These are phyloP conservation scores for Colletotrichum noveboracense DNA, from an alignment of 2,329 filamentous ascomycete species.

Conservation along the genomic window DNA sequence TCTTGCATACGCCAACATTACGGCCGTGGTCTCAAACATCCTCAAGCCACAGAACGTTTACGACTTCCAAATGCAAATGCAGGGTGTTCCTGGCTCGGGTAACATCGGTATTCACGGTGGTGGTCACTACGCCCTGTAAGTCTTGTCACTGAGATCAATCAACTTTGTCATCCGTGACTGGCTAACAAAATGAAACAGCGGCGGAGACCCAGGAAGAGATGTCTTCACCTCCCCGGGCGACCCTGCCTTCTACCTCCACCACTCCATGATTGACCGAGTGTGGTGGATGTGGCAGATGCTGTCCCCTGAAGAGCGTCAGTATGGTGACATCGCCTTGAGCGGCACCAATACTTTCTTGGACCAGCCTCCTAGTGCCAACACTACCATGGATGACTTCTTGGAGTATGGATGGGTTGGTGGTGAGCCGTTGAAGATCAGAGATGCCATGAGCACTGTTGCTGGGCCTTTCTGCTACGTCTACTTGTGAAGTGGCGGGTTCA, in stretches of 20 bases:
- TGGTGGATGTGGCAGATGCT: slow-evolving; percentile 28
- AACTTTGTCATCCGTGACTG: neutral
- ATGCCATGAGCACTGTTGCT: slow-evolving; percentile 30
- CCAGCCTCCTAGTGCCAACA: slow-evolving; percentile 1
- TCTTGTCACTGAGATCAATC: neutral
- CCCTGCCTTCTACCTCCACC: slow-evolving; percentile 38
- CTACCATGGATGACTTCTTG: slow-evolving; percentile 18
- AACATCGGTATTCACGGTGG: slow-evolving; percentile 30
- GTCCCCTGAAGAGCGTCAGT: slow-evolving; percentile 25
- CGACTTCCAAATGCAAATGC: slow-evolving; percentile 51
- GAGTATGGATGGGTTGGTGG: slow-evolving; percentile 17
- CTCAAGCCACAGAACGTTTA: slow-evolving; percentile 37
- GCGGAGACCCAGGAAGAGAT: slow-evolving; percentile 45
- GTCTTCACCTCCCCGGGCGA: slow-evolving; percentile 43
- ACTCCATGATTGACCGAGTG: slow-evolving; percentile 30
- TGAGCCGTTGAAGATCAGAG: slow-evolving; percentile 26
- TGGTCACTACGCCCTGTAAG: slow-evolving; percentile 11
- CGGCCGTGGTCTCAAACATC: slow-evolving; percentile 41
- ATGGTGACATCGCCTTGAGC: slow-evolving; percentile 27
- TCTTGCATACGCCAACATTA: slow-evolving; percentile 27
- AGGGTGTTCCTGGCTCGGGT: slow-evolving; percentile 34
- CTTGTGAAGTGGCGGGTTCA: neutral
- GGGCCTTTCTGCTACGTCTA: slow-evolving; percentile 34
- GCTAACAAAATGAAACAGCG: neutral
- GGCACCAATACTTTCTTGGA: slow-evolving; percentile 8